Conservation (phyloP, 2,329 filamentous ascomycete genomes). For the Salinomyces thailandicus region DNA sequence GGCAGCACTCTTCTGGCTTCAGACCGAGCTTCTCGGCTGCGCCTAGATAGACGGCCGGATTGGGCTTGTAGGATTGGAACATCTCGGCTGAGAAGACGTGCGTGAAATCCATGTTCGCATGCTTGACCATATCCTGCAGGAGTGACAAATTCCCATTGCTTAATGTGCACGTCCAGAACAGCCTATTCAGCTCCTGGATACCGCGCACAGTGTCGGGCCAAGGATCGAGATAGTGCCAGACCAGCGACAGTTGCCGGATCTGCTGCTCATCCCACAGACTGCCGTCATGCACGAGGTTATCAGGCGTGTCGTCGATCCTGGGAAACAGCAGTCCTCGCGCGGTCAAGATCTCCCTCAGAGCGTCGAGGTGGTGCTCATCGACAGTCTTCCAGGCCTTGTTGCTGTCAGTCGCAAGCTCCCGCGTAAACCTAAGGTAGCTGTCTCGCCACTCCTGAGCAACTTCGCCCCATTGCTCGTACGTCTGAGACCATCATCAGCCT, state of each 20-base stretch:
- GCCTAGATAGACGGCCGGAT: conserved; percentile 55
- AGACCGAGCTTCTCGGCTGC: conserved; percentile 50
- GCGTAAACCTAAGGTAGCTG: conserved; percentile 43
- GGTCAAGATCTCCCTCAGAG: conserved; percentile 48
- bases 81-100: conserved; percentile 56
- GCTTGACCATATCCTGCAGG: conserved; percentile 51
- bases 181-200: conserved; percentile 36
- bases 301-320: conserved; percentile 4
- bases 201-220: conserved; percentile 57
- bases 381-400: conserved; percentile 51
- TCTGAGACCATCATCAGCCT: conserved; percentile 16
- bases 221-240: conserved; percentile 62
- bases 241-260: conserved; percentile 38
- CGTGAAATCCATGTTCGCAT: conserved; percentile 52
- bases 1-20: conserved; percentile 51
- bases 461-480: conserved; percentile 40
- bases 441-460: conserved; percentile 53
- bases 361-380: conserved; percentile 58
- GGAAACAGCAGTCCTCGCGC: conserved; percentile 30
- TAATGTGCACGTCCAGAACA: conserved; percentile 56
- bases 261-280: conserved; percentile 44
- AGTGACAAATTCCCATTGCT: conserved; percentile 63
- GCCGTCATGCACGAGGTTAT: conserved; percentile 9
- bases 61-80: conserved; percentile 66
- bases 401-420: conserved; percentile 43